phyloP scores from a whole-genome alignment of 495 filamentous ascomycete genomes.

The Staphylotrichum longicolle region DNA sequence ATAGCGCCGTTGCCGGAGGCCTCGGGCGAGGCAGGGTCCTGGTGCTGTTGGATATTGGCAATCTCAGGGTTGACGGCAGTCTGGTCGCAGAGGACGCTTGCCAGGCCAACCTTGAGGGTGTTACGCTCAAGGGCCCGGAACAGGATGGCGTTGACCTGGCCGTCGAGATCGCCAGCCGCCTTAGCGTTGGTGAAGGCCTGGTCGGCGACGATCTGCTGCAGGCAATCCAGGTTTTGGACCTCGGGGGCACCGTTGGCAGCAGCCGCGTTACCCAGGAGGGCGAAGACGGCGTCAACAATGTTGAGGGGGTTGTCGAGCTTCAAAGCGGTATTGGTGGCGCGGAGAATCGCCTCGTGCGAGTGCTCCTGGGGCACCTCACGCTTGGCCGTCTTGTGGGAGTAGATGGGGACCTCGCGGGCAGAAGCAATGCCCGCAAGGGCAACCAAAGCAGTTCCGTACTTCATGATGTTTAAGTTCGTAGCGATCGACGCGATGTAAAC shows the following conservation, averaged over 20 bases:
- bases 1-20: constrained; percentile 57
- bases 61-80: constrained; percentile 69
- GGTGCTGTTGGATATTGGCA: constrained; percentile 59
- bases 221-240: constrained; percentile 60
- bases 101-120: constrained; percentile 55
- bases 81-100: constrained; percentile 54
- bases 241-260: constrained; percentile 55
- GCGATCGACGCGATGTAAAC: constrained; percentile 28
- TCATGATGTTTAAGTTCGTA: constrained; percentile 44
- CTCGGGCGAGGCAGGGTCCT: constrained; percentile 57
- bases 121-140: constrained; percentile 65
- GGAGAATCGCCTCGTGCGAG: constrained; percentile 58
- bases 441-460: constrained; percentile 41
- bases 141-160: constrained; percentile 57
- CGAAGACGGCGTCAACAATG: constrained; percentile 60
- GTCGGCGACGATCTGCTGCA: constrained; percentile 65
- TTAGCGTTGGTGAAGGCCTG: constrained; percentile 71
- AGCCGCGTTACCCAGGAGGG: constrained; percentile 61
- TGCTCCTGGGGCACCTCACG: constrained; percentile 63
- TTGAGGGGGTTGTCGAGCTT: constrained; percentile 59
- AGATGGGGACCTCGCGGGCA: constrained; percentile 33
- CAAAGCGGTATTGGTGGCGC: constrained; percentile 45
- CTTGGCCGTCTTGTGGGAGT: constrained; percentile 39
- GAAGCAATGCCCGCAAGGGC: constrained; percentile 36
- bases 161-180: constrained; percentile 55